Evolutionary conservation across 139 green algal species (phyloP).

Genomic region (Diplosphaera chodatii): DNA sequence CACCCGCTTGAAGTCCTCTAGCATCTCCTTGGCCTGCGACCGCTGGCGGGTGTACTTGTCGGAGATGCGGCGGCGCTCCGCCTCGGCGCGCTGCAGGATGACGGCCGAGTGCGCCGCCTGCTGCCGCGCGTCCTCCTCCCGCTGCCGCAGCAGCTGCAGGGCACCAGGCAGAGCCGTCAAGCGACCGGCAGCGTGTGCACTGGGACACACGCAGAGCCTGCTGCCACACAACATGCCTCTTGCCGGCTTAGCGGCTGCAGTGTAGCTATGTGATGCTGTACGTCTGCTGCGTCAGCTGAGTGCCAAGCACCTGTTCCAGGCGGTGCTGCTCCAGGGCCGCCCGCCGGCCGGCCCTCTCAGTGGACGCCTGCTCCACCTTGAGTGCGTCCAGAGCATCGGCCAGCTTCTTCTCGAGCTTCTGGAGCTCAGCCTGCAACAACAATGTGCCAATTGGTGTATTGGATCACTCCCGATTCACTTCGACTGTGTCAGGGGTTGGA

Average conservation of each 20-base stretch:
- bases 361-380: neutral
- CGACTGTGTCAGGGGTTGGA: too few species aligned
- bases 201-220: too few species aligned
- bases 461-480: too few species aligned
- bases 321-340: neutral
- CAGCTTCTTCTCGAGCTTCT: conserved; percentile 1
- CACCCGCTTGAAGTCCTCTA: conserved; percentile 1
- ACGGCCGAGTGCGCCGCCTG: neutral
- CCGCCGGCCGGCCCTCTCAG: neutral
- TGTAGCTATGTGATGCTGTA: too few species aligned
- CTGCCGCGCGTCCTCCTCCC: too few species aligned
- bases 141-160: too few species aligned
- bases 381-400: neutral
- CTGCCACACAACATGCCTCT: too few species aligned
- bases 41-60: neutral
- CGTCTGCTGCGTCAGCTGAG: too few species aligned
- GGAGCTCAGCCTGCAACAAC: neutral
- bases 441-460: too few species aligned
- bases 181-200: too few species aligned
- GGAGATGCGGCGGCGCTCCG: neutral
- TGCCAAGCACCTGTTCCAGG: neutral
- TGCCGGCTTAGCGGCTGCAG: neutral
- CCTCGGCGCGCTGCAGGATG: neutral
- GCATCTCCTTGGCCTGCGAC: neutral
- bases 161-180: too few species aligned